Conservation (phyloP, 2,329 filamentous ascomycete species). For the Cladophialophora psammophila region DNA sequence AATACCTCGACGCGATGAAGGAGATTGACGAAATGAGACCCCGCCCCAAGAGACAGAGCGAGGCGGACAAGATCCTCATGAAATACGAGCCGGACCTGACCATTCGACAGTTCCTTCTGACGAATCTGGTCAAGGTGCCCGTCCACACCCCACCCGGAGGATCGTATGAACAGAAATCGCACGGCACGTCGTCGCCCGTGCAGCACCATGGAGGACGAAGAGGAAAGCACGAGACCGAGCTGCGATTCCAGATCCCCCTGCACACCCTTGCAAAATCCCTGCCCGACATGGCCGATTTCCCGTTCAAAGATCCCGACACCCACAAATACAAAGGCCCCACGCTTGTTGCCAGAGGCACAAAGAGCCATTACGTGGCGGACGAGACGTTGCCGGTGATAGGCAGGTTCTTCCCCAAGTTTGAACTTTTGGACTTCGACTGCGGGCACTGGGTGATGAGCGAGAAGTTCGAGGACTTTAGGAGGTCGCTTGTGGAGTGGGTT, state of each 20-base stretch:
- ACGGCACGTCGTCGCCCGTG: conserved; percentile 43
- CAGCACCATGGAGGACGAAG: conserved; percentile 45
- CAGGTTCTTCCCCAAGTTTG: conserved; percentile 51
- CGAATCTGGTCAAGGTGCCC: conserved; percentile 66
- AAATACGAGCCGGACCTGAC: conserved; percentile 63
- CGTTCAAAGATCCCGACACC: conserved; percentile 75
- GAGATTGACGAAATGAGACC: conserved; percentile 66
- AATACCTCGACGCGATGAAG: conserved; percentile 85
- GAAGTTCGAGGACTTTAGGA: conserved; percentile 52
- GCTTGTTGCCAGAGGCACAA: conserved; percentile 70
- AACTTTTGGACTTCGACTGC: conserved; percentile 51
- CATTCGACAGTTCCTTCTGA: conserved; percentile 89
- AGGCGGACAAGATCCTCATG: conserved; percentile 36
- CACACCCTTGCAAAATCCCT: conserved; percentile 72
- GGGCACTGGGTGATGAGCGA: conserved; percentile 57
- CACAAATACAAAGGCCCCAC: conserved; percentile 77
- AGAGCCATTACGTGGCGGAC: conserved; percentile 51
- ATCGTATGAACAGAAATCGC: conserved; percentile 53
- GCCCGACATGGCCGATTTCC: conserved; percentile 84
- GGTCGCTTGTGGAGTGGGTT: conserved; percentile 44
- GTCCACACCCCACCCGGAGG: background rate
- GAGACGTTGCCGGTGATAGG: conserved; percentile 51
- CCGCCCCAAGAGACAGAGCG: conserved; percentile 33
- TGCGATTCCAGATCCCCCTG: conserved; percentile 82
- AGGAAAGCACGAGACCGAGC: conserved; percentile 44